phyloP scores from a whole-genome alignment of 164 flowering plant species.

The Akebia trifoliata region DNA sequence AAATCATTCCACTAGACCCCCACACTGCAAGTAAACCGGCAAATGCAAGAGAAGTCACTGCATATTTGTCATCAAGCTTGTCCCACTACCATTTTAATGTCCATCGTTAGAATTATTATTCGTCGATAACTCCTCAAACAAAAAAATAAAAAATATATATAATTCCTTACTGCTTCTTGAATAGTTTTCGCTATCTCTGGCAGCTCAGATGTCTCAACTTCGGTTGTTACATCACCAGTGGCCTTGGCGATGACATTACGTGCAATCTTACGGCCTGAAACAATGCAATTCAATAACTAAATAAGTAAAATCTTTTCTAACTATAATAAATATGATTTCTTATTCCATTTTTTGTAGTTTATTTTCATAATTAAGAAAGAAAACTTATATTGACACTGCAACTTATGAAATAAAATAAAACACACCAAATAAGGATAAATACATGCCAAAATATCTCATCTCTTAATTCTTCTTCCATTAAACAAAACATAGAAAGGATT shows the following conservation, averaged over 20 bases:
- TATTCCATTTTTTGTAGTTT: not conserved
- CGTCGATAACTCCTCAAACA: not conserved
- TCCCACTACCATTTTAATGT: conserved; percentile 61
- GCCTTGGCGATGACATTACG: conserved; percentile 73
- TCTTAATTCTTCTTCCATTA: too few relatives aligned
- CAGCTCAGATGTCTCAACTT: conserved; percentile 38
- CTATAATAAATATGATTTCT: too few relatives aligned
- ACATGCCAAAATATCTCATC: too few relatives aligned
- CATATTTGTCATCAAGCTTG: conserved; percentile 92
- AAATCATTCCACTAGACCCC: conserved; percentile 69
- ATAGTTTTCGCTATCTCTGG: conserved; percentile 60
- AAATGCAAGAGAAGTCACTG: conserved; percentile 65
- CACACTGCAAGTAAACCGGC: conserved; percentile 57
- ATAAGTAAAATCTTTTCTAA: too few relatives aligned
- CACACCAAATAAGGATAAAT: too few relatives aligned
- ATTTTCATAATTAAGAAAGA: too few relatives aligned
- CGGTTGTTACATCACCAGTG: conserved; percentile 62
- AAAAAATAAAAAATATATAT: not conserved
- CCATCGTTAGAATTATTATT: conserved; percentile 6
- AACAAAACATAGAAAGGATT: too few relatives aligned
- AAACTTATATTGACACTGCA: too few relatives aligned
- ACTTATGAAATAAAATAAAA: too few relatives aligned
- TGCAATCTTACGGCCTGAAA: conserved; percentile 68
- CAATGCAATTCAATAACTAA: not conserved
- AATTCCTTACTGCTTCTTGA: conserved; percentile 58